These are phyloP conservation scores for Penicillium thymicola DNA, from an alignment of 2,329 filamentous ascomycete genomes.

Conservation along the genomic window DNA sequence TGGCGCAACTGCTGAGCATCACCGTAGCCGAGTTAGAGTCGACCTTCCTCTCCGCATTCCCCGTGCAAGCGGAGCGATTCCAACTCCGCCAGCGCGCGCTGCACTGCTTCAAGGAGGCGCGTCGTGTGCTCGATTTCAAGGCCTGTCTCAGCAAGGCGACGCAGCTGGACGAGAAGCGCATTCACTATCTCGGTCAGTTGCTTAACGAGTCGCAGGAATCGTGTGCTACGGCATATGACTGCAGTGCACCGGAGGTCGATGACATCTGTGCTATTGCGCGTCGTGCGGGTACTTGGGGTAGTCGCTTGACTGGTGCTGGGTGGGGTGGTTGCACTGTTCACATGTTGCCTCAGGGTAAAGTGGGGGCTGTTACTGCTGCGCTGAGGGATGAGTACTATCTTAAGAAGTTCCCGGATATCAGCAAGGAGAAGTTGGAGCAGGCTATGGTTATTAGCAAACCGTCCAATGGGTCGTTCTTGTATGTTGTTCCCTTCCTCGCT, in stretches of 20 bases:
- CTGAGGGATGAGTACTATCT: conserved; percentile 80
- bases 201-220: conserved; percentile 89
- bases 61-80: conserved; percentile 82
- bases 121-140: conserved; percentile 81
- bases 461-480: conserved; percentile 45
- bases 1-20: conserved; percentile 68
- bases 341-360: conserved; percentile 78
- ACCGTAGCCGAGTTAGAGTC: conserved; percentile 68
- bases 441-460: conserved; percentile 90
- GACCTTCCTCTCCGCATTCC: conserved; percentile 81
- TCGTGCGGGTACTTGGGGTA: conserved; percentile 76
- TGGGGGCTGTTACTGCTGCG: conserved; percentile 71
- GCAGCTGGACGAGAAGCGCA: conserved; percentile 61
- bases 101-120: conserved; percentile 87
- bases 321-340: conserved; percentile 98
- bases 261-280: conserved; percentile 77
- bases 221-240: conserved; percentile 84
- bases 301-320: conserved; percentile 83
- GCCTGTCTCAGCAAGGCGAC: conserved; percentile 61
- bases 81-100: conserved; percentile 81
- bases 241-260: conserved; percentile 90
- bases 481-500: conserved; percentile 18
- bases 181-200: conserved; percentile 70
- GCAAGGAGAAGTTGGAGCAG: conserved; percentile 67
- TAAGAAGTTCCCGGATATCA: conserved; percentile 65